These are phyloP conservation scores for Phycomyces blakesleeanus DNA, from an alignment of 192 early-diverging fungal genomes.

Conservation along the genomic window DNA sequence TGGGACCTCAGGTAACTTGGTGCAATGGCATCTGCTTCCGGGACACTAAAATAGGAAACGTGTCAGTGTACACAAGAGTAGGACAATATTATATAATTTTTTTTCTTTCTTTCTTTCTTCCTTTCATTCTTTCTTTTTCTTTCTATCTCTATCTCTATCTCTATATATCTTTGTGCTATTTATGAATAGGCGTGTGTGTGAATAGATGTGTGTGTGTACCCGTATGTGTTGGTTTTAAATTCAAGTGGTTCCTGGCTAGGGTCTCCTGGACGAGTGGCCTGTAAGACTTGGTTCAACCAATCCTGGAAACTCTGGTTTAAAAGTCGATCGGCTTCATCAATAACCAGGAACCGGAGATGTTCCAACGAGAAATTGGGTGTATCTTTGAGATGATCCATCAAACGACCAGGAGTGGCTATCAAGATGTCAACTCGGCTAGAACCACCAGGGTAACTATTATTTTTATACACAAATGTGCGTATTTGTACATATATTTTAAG, in stretches of 20 bases:
- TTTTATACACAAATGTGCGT: neutral
- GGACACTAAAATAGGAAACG: conserved; percentile 26
- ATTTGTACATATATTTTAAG: neutral
- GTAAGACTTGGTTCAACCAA: conserved; percentile 79
- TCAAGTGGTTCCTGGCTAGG: neutral
- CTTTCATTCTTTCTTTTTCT: no score
- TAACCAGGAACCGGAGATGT: conserved; percentile 86
- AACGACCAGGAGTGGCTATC: conserved; percentile 91
- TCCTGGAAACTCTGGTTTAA: conserved; percentile 90
- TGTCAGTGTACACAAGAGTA: neutral
- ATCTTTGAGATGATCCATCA: conserved; percentile 85
- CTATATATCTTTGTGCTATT: no score
- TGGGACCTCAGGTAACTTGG: conserved; percentile 38
- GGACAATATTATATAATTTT: no score
- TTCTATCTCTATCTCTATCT: no score
- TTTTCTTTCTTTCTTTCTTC: no score
- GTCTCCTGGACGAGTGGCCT: conserved; percentile 45
- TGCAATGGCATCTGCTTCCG: conserved; percentile 48
- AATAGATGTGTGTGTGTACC: conserved; percentile 11
- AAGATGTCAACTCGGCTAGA: conserved; percentile 79
- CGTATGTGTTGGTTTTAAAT: conserved; percentile 12
- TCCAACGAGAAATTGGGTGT: conserved; percentile 87
- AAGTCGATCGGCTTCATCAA: conserved; percentile 96
- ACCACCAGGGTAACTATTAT: conserved; percentile 51
- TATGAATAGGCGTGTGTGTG: no score